Evolutionary conservation across 306 rosid genomes (phyloP).

Genomic region (Senna siamea): DNA sequence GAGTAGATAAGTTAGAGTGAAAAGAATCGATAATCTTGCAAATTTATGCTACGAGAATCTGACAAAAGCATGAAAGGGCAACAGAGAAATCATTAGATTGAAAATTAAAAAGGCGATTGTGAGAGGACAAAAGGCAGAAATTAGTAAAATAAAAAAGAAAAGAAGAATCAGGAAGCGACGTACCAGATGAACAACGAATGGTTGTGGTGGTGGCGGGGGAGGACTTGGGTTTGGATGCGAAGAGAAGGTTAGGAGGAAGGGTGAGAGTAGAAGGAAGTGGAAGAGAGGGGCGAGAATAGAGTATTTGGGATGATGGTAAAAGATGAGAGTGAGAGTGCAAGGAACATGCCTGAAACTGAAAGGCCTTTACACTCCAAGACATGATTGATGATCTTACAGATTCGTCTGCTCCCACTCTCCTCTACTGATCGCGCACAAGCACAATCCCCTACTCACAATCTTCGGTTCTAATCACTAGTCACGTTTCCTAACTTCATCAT

Average conservation of each 20-base stretch:
- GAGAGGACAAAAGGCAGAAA: background rate
- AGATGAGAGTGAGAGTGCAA: slow-evolving; percentile 34
- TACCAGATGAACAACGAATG: slow-evolving; percentile 80
- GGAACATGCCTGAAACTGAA: slow-evolving; percentile 30
- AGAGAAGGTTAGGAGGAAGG: slow-evolving; percentile 16
- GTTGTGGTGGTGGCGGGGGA: slow-evolving; percentile 34
- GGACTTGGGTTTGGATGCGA: slow-evolving; percentile 40
- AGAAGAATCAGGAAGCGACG: background rate
- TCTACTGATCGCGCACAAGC: too few species aligned
- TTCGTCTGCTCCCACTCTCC: background rate
- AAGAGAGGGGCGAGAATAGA: slow-evolving; percentile 27
- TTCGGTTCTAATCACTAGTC: background rate
- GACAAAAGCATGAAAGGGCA: too few species aligned
- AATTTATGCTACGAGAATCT: too few species aligned
- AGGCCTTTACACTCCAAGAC: slow-evolving; percentile 47
- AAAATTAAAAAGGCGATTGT: background rate
- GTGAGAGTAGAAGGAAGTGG: slow-evolving; percentile 39
- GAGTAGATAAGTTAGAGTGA: background rate
- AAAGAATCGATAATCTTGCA: too few species aligned
- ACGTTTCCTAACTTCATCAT: too few species aligned
- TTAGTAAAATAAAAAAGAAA: background rate
- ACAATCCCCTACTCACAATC: background rate
- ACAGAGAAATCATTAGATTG: too few species aligned
- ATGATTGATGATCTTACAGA: slow-evolving; percentile 12
- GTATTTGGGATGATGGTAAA: slow-evolving; percentile 30